phyloP scores from a whole-genome alignment of 208 protist species.

The Angomonas desouzai region DNA sequence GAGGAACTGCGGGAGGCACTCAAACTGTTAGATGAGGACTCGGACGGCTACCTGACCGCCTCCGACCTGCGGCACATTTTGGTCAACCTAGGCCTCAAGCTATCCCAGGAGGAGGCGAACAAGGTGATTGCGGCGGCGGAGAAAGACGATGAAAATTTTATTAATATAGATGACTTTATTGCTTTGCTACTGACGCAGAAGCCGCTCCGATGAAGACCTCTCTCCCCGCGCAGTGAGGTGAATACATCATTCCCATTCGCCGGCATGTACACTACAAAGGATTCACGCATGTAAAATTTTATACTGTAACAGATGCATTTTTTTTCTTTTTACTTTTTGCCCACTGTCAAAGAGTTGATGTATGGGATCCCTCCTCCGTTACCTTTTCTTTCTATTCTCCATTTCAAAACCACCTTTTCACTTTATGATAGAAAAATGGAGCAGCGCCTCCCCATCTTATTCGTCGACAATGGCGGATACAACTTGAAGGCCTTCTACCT shows the following conservation, averaged over 20 bases:
- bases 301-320: too few species aligned
- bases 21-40: constrained; percentile 92
- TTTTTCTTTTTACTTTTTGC: too few species aligned
- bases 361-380: constrained; percentile 9
- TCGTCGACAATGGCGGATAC: constrained; percentile 81
- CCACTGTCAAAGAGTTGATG: too few species aligned
- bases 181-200: constrained; percentile 34
- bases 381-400: constrained; percentile 16
- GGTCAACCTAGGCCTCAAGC: constrained; percentile 88
- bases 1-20: constrained; percentile 94
- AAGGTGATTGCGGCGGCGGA: constrained; percentile 78
- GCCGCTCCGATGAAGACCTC: background rate
- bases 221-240: too few species aligned
- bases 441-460: constrained; percentile 22
- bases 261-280: too few species aligned
- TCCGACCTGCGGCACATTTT: constrained; percentile 93
- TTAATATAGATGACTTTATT: constrained; percentile 82
- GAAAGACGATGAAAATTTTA: constrained; percentile 80
- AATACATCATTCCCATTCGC: too few species aligned
- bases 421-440: background rate
- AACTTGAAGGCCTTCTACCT: constrained; percentile 74
- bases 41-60: constrained; percentile 90
- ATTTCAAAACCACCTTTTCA: too few species aligned
- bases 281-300: too few species aligned
- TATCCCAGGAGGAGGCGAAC: constrained; percentile 87